Evolutionary conservation across 805 yeast genomes (phyloP).

Genomic region (Saturnispora sanitii): DNA sequence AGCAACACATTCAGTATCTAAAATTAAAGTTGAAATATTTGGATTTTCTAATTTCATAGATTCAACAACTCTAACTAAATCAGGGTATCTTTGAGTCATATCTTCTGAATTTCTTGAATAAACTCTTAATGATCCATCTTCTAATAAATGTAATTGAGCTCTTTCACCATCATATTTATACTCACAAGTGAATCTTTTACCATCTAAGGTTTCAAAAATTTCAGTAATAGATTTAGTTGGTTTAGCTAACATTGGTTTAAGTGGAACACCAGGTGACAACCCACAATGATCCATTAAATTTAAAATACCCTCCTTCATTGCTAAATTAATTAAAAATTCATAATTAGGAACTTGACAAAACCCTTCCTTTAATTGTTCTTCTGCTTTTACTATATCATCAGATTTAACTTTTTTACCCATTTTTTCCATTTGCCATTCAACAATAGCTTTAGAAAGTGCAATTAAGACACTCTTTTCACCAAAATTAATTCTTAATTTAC

Average conservation of each 20-base stretch:
- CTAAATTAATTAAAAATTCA: constrained; percentile 60
- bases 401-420: constrained; percentile 24
- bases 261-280: constrained; percentile 84
- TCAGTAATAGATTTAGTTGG: constrained; percentile 94
- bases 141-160: constrained; percentile 79
- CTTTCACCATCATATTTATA: constrained; percentile 97
- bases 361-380: constrained; percentile 72
- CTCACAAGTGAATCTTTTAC: constrained; percentile 83
- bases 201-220: constrained; percentile 79
- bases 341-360: constrained; percentile 88
- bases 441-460: constrained; percentile 76
- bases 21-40: constrained; percentile 48
- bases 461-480: constrained; percentile 89
- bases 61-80: constrained; percentile 58
- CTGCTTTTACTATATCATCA: constrained; percentile 52
- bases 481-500: constrained; percentile 83
- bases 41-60: constrained; percentile 29
- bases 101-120: constrained; percentile 94
- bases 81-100: constrained; percentile 95
- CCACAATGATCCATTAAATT: constrained; percentile 58
- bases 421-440: constrained; percentile 43
- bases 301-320: constrained; percentile 57
- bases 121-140: constrained; percentile 57
- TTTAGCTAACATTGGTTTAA: constrained; percentile 96
- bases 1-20: constrained; percentile 97